Evolutionary conservation across 2,329 filamentous ascomycete species (phyloP).

Genomic region (Sphaerulina musiva): DNA sequence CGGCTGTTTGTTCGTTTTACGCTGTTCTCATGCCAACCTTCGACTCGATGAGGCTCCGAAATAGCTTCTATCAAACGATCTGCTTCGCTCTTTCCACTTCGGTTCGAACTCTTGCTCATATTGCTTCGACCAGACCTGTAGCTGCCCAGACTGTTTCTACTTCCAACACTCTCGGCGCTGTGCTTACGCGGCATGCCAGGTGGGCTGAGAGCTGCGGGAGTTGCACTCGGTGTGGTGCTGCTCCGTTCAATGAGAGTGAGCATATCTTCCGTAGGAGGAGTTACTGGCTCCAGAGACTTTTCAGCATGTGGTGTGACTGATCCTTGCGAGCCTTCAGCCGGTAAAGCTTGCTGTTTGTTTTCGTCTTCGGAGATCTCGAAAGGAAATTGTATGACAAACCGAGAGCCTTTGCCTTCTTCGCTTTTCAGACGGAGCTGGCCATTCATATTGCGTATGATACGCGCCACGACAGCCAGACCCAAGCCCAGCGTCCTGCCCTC

Average conservation of each 20-base stretch:
- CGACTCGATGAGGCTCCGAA: constrained; percentile 48
- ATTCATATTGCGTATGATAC: constrained; percentile 83
- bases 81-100: constrained; percentile 54
- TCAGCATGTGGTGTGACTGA: constrained; percentile 26
- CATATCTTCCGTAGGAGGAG: constrained; percentile 41
- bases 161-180: constrained; percentile 44
- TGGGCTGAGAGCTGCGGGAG: constrained; percentile 12
- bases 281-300: background rate
- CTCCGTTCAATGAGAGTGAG: constrained; percentile 55
- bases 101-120: constrained; percentile 26
- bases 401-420: constrained; percentile 71
- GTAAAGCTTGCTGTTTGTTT: constrained; percentile 16
- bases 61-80: constrained; percentile 68
- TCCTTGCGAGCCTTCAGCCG: constrained; percentile 17
- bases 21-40: constrained; percentile 25
- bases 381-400: constrained; percentile 72
- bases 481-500: constrained; percentile 58
- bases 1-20: constrained; percentile 19
- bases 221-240: constrained; percentile 29
- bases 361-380: constrained; percentile 57
- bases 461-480: constrained; percentile 79
- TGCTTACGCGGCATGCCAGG: constrained; percentile 27
- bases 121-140: constrained; percentile 35
- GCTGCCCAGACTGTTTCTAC: constrained; percentile 47
- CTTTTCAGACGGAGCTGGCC: constrained; percentile 80